Percentiles rank a stretch among this genome's conserved stretches.
phyloP scores from a whole-genome alignment of 1,284 basidiomycete genomes.

The Heterobasidion annosum region DNA sequence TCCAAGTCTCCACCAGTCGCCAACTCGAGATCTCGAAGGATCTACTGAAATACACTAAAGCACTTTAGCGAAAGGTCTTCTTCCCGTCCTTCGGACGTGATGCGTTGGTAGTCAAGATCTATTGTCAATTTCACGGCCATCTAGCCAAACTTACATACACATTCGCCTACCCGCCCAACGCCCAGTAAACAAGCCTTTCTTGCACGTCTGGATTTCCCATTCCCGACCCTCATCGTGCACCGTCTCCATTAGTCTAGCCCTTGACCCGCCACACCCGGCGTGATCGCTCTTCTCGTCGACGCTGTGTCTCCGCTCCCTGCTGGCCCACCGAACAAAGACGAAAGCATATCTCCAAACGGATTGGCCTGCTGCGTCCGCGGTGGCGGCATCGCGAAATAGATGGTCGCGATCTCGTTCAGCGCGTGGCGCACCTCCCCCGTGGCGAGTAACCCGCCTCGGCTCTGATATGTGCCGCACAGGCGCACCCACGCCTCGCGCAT shows the following conservation, averaged over 20 bases:
- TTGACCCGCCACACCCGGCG: conserved; percentile 2
- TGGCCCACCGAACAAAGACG: conserved; percentile 68
- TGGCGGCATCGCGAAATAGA: conserved; percentile 79
- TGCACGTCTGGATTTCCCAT: neutral
- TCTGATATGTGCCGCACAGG: conserved; percentile 75
- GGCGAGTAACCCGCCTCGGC: conserved; percentile 51
- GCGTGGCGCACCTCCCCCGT: conserved; percentile 61
- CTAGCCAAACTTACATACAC: too few relatives aligned
- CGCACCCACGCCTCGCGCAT: conserved; percentile 77
- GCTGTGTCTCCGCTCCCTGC: neutral
- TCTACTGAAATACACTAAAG: too few relatives aligned
- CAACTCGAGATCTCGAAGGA: too few relatives aligned
- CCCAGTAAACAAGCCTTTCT: neutral
- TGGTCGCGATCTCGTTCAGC: conserved; percentile 45
- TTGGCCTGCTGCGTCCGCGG: conserved; percentile 64
- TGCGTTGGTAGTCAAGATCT: too few relatives aligned
- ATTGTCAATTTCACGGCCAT: too few relatives aligned
- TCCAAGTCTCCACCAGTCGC: too few relatives aligned
- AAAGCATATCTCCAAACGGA: conserved; percentile 77
- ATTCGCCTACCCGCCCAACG: too few relatives aligned
- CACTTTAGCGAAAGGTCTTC: too few relatives aligned
- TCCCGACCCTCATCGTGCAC: neutral
- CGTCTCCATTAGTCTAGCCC: neutral
- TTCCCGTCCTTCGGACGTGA: too few relatives aligned
- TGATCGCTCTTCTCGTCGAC: conserved; percentile 7